Evolutionary conservation across 139 green algal genomes (phyloP).

Genomic region (Haematococcus sp.): DNA sequence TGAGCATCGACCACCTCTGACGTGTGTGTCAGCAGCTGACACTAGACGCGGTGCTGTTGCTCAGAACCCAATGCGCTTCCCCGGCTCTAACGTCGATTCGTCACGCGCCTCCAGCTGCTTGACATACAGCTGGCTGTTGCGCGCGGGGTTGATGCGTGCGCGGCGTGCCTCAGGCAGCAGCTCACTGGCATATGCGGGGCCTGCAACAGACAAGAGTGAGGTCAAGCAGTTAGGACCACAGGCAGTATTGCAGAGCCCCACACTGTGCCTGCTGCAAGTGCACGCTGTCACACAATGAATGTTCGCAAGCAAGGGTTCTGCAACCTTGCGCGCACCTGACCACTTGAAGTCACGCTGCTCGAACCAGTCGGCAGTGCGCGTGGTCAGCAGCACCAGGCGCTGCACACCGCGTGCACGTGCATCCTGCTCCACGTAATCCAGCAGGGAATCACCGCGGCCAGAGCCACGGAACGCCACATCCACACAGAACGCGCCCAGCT

Average conservation of each 20-base stretch:
- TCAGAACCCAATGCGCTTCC: slow-evolving; percentile 84
- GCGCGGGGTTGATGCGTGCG: slow-evolving; percentile 52
- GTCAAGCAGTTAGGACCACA: neutral
- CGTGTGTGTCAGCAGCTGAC: no score
- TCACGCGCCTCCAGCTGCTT: slow-evolving; percentile 63
- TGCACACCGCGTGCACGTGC: slow-evolving; percentile 57
- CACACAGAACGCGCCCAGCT: slow-evolving; percentile 16
- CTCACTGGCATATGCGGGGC: slow-evolving; percentile 36
- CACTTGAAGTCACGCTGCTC: slow-evolving; percentile 58
- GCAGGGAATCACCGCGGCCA: slow-evolving; percentile 87
- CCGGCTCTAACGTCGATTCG: slow-evolving; percentile 32
- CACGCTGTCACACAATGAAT: neutral
- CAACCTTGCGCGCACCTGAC: slow-evolving; percentile 14
- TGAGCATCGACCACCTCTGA: no score
- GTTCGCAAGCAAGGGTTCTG: neutral
- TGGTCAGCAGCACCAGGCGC: slow-evolving; percentile 79
- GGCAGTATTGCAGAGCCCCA: neutral
- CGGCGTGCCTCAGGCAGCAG: slow-evolving; percentile 52
- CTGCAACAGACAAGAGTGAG: slow-evolving; percentile 25
- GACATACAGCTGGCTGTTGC: slow-evolving; percentile 84
- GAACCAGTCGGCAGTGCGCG: slow-evolving; percentile 90
- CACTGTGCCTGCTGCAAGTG: neutral
- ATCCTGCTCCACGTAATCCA: slow-evolving; percentile 63
- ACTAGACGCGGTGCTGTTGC: no score
- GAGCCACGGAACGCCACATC: slow-evolving; percentile 57